Base-by-base conservation (phyloP, 1,139 yeast genomes). In the Nadsonia commutata region DNA sequence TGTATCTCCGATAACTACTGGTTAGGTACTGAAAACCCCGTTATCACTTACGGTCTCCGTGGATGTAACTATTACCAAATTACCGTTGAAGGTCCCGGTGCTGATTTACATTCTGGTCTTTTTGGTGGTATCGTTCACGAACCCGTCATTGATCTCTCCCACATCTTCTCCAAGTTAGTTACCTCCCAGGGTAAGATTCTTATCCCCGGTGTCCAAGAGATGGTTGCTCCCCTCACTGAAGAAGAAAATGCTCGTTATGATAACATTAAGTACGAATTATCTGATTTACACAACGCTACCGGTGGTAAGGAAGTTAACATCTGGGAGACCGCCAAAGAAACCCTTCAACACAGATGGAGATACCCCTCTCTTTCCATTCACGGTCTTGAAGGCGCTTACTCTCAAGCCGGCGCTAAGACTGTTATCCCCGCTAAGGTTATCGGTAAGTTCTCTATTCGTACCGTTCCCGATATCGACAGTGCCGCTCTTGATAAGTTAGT, bases 1-100 rank as follows among this genome's bases (percentile, higher is more conserved):
- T 88, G 97, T 63, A 93, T 90, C 55, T 79, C 93, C 46, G 99
- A 90, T 66, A 90, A 93, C 69, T 93, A 93, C 68, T 90, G 99
- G 99, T 73, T 90, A 50, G 99, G 98, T 51, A 88, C 97, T 49
- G 78, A 77, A 53, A 88, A 90, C 62, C 99, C 99, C 18, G 97
- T 85, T 5, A 76, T 90, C 58, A 93, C 99, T 37, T 90, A 90
- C 64, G 99, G 99, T 42, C 78, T 90, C 56, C 80, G 99, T 65
- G 99, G 99, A 50, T 84, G 90, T 58, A 83, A 83, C 67, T 93
- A 93, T 70, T 90, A 90, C 67, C 85, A 85, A 63, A 66, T 88
- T 53, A 65, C 72, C 33, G 67, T 90, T 50, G 72, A 73, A 47
- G 99, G 98, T 18, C 98, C 99, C 36, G 88, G 83, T 42, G 96